These are phyloP conservation scores for Isochrysis galbana DNA, from an alignment of 78 protist species.

Conservation along the genomic window DNA sequence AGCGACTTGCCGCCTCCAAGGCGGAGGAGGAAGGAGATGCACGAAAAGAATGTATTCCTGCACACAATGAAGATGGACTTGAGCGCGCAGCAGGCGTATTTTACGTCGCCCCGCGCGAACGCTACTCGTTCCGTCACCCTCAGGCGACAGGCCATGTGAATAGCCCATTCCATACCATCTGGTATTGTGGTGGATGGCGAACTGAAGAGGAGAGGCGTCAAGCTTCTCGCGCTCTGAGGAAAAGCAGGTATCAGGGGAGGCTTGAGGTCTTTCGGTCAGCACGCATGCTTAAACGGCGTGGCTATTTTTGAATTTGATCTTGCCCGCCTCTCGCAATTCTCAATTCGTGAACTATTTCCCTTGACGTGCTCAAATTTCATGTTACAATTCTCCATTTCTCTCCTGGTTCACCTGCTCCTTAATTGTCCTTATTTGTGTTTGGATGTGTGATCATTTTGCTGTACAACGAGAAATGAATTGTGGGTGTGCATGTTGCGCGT, in stretches of 20 bases:
- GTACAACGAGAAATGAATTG: too few relatives aligned
- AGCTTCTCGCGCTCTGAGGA: neutral
- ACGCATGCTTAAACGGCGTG: neutral
- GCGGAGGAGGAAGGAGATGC: neutral
- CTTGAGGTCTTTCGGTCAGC: neutral
- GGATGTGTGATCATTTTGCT: too few relatives aligned
- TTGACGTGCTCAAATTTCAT: too few relatives aligned
- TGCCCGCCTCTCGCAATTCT: too few relatives aligned
- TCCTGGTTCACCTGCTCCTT: too few relatives aligned
- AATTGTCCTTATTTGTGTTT: too few relatives aligned
- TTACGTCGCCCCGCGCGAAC: neutral
- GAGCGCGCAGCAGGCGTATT: neutral
- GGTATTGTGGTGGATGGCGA: neutral
- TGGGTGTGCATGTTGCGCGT: too few relatives aligned
- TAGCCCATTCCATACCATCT: neutral
- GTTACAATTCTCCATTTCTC: too few relatives aligned
- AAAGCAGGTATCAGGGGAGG: neutral
- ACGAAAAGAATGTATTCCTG: too few relatives aligned
- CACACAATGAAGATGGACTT: neutral
- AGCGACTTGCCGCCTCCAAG: neutral
- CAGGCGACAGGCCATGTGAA: neutral
- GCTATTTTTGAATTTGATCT: too few relatives aligned
- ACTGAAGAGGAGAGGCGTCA: neutral
- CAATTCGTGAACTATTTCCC: too few relatives aligned
- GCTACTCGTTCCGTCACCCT: neutral